phyloP scores from a whole-genome alignment of 1,284 basidiomycete species.

The Takashimella tepidaria region DNA sequence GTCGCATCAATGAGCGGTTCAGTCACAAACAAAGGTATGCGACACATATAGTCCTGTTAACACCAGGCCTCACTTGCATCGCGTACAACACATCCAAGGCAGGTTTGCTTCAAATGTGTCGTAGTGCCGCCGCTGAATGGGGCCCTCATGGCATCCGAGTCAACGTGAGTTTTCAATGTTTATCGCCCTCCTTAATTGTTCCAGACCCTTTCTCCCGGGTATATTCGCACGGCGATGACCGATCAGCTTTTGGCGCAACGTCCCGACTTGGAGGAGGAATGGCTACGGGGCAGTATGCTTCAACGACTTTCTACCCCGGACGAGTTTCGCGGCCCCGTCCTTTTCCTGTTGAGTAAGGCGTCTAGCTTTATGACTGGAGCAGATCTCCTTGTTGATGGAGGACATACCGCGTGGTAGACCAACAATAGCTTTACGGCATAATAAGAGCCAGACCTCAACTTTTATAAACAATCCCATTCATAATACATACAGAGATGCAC shows the following conservation, averaged over 20 bases:
- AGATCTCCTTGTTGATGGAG: conserved; percentile 41
- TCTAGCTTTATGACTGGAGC: conserved; percentile 40
- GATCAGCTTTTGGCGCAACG: conserved; percentile 16
- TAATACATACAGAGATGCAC: no score
- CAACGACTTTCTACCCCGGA: conserved; percentile 13
- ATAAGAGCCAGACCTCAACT: no score
- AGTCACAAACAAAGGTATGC: conserved; percentile 60
- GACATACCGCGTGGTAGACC: conserved; percentile 29
- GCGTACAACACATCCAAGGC: conserved; percentile 60
- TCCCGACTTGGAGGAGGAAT: conserved; percentile 16
- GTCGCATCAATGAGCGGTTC: conserved; percentile 83
- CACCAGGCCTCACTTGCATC: conserved; percentile 48
- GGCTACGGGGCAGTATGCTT: conserved; percentile 14
- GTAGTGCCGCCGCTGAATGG: conserved; percentile 78
- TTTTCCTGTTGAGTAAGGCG: conserved; percentile 48
- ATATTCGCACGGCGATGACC: conserved; percentile 55
- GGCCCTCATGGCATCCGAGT: conserved; percentile 65
- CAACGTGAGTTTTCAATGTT: conserved; percentile 12
- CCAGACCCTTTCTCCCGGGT: conserved; percentile 8
- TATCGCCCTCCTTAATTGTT: no score
- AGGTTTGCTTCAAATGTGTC: conserved; percentile 72
- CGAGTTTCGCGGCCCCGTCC: conserved; percentile 23
- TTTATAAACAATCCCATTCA: no score
- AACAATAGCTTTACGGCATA: no score
- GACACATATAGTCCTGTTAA: neutral